Base-by-base conservation (phyloP, 768 basidiomycete species). In the Hygrocybe punicea region DNA sequence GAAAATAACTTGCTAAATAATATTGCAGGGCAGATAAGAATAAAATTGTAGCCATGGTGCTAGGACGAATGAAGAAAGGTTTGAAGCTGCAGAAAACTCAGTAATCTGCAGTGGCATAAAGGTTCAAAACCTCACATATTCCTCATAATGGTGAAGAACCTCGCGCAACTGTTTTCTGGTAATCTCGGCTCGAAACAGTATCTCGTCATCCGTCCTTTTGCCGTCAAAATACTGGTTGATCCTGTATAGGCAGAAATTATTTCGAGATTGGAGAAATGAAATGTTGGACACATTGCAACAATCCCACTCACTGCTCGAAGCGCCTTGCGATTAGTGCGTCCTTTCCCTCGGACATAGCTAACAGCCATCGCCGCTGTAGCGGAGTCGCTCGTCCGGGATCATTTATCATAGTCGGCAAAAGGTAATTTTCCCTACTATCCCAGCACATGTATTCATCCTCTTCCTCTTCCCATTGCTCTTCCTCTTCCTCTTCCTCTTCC, bases 201-300 rank as follows among this genome's bases (percentile, higher is more conserved):
- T 95, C 70, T 98, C 95, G 62, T 97, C 93, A 58, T 94, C 90
- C 0, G 91, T 91, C 51, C 81, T 86, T 69, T 87, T 90, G 11
- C 96, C 96, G 63, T 98, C 93, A 64, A 98, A 93, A 67, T 93
- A 97, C 63, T 91, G 90, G 58, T 91, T 89, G 51, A 96, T 90
- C 58, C 93, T 95, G 67, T n/a, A 1, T 2, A 44, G 55, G 57
- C 42, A 35, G 4, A 19, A 6, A 45, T 37, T 2, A 56, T 24
- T 50, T 50, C 21, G 35, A 11, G 21, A 4, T 29, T 8, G 29
- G 29, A 29, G 8, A 29, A 29, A 4, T 8, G 29, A 4, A 8
- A 29, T 29, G 8, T 29, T 29, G 29, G 29, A 29, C 29, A 14
- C 34, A 9, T 53, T 47, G 13, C 34, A 39, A 45, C 29, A 21